Evolutionary conservation across 345 rosid genomes (phyloP), one percentile per base, ranked within the genome.

Genomic region (Salix koriyanagi): DNA sequence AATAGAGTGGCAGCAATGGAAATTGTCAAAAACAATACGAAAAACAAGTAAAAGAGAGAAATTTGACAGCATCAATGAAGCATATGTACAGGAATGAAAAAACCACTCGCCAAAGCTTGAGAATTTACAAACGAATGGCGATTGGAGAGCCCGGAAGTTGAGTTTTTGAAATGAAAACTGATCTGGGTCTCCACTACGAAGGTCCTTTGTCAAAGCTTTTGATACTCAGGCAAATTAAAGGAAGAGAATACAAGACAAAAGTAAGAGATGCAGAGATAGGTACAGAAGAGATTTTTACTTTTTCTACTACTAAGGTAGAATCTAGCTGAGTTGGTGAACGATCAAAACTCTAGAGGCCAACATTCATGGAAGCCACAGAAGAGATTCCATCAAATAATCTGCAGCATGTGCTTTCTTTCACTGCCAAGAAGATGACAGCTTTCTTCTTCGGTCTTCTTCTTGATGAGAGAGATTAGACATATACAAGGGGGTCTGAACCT

Each of bases 141-240:
- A 70, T 34, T 19, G 65, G 60, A 50, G 61, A 62, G n/a, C 76
- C 73, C 68, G 58, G 9, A 67, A 21, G 46, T 32, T 15, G 77
- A 65, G 30, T 5, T 60, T 73, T 67, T 67, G 67, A 37, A 56
- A 9, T 5, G 46, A 6, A 64, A 54, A 75, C 25, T 61, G 72
- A 76, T 71, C 68, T 69, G 75, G 80, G 70, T 50, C 75, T 58
- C 73, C 21, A 44, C 64, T 37, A n/a, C 72, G 66, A 50, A 77
- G 58, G 56, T 75, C 75, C 50, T 65, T 21, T n/a, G 61, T 54
- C 61, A 21, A 50, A 46, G 48, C 65, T 75, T 61, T 41, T 52
- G 37, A 42, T 46, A 56, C 26, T 60, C 50, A 21, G 78, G 64
- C 14, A 44, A 26, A 67, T 16, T 12, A 52, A 56, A 56, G 41